These are phyloP conservation scores for Mortierella sp. DNA, from an alignment of 371 early-diverging fungal species.

Conservation along the genomic window DNA sequence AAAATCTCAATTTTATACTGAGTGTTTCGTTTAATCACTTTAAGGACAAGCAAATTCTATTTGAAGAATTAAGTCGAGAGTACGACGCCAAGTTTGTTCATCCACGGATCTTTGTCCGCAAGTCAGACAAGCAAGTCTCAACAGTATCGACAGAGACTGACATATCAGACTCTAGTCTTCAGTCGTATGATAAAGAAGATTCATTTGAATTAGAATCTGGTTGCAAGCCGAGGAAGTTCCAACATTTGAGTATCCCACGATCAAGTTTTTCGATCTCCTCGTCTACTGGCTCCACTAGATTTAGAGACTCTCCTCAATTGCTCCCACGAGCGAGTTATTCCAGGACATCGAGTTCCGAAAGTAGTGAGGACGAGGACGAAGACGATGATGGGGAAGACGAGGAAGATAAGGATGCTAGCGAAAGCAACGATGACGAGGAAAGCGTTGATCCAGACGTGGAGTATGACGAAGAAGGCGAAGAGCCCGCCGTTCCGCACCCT, in stretches of 20 bases:
- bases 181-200: neutral
- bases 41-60: conserved; percentile 52
- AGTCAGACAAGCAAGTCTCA: conserved; percentile 44
- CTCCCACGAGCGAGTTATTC: neutral
- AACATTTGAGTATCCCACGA: conserved; percentile 16
- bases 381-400: conserved; percentile 26
- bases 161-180: neutral
- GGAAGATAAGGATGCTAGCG: conserved; percentile 6
- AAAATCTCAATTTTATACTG: neutral
- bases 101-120: conserved; percentile 51
- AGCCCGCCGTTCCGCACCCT: conserved; percentile 30
- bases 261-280: conserved; percentile 4
- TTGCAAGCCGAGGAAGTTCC: conserved; percentile 15
- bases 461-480: conserved; percentile 34
- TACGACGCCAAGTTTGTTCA: conserved; percentile 53
- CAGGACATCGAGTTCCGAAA: conserved; percentile 7
- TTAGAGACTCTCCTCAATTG: neutral
- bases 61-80: conserved; percentile 34
- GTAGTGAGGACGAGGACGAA: conserved; percentile 9
- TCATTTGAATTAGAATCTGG: neutral
- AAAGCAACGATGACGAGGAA: neutral
- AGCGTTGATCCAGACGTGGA: conserved; percentile 32
- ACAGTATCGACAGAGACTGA: conserved; percentile 24
- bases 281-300: neutral
- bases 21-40: neutral